Evolutionary conservation across 768 basidiomycete species (phyloP).

Genomic region (Hygrophorus pudorinus): DNA sequence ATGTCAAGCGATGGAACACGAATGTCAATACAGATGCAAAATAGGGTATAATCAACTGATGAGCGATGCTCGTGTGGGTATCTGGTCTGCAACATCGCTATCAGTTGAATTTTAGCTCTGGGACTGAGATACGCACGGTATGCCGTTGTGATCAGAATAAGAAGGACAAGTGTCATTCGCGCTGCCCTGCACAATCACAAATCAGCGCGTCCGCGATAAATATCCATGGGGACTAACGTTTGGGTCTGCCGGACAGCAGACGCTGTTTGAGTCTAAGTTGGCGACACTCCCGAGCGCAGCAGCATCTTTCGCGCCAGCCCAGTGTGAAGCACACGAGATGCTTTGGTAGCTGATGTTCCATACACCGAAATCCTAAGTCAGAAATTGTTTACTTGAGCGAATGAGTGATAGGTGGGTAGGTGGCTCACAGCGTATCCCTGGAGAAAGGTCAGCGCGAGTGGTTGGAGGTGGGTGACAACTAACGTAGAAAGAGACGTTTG

Average conservation of each 20-base stretch:
- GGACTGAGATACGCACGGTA: conserved; percentile 39
- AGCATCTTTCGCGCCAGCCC: conserved; percentile 51
- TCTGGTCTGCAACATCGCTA: conserved; percentile 23
- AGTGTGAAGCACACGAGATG: conserved; percentile 50
- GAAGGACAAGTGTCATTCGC: conserved; percentile 53
- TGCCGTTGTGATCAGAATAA: conserved; percentile 55
- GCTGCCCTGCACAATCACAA: conserved; percentile 23
- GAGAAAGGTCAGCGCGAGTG: neutral
- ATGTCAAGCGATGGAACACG: neutral
- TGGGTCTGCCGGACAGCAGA: conserved; percentile 68
- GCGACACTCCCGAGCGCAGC: conserved; percentile 62
- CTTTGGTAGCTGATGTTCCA: conserved; percentile 73
- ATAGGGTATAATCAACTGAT: conserved; percentile 5
- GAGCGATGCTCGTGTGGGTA: conserved; percentile 20
- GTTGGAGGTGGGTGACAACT: neutral
- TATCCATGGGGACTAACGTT: conserved; percentile 27
- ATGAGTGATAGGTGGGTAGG: neutral
- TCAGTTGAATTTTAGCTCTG: neutral
- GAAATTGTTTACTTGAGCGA: neutral
- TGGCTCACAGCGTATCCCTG: conserved; percentile 6
- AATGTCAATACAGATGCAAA: conserved; percentile 7
- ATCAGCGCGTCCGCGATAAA: conserved; percentile 1
- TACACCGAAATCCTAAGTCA: conserved; percentile 66
- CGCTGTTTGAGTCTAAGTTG: conserved; percentile 40
- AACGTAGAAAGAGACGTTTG: conserved; percentile 52